Base-by-base conservation (phyloP, 2,329 filamentous ascomycete species). In the Aureobasidium pullulans region DNA sequence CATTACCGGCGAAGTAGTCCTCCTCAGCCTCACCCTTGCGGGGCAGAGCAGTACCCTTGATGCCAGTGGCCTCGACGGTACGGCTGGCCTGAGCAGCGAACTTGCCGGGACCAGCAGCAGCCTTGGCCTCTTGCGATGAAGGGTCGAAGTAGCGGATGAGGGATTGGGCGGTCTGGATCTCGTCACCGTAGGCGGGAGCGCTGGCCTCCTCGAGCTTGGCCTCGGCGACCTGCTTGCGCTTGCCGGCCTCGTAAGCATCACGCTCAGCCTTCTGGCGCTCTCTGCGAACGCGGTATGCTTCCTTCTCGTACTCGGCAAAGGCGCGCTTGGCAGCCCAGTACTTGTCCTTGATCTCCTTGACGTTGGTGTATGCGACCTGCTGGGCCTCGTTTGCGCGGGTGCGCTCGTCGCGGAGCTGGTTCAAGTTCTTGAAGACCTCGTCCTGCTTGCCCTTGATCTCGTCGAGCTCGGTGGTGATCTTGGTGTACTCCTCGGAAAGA, bases 131-230 rank as follows among this genome's bases (percentile, higher is more conserved):
- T 31, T 77, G 73, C 39, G 78, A 76, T 61, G 84, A 83, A 1
- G 93, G 93, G 73, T 97, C 92, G 66, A 97, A 93, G 81, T 93
- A 93, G 66, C 87, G 86, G 67, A 97, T 89, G 47, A 99, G 81
- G 71, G 86, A 88, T 77, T 94, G 89, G 63, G 90, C 89, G 57
- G 88, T 88, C 68, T 91, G 84, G 70, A 99, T 96, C 78, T 99
- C 91, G 67, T 96, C 90, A 48, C 90, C 81, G 79, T 90, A 99
- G 56, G 94, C 94, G 15, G 88, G 91, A 68, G 90, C 87, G 71
- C 86, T 89, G 66, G 90, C 90, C 70, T 93, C 88, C 68, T 86
- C 85, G 42, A 95, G 85, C 74, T 89, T 81, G 72, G 86, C 83
- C 75, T 89, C 82, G 58, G 89, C 90, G 54, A 85, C 82, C 71